phyloP scores from a whole-genome alignment of 768 basidiomycete genomes.

The Boletus patriciae region DNA sequence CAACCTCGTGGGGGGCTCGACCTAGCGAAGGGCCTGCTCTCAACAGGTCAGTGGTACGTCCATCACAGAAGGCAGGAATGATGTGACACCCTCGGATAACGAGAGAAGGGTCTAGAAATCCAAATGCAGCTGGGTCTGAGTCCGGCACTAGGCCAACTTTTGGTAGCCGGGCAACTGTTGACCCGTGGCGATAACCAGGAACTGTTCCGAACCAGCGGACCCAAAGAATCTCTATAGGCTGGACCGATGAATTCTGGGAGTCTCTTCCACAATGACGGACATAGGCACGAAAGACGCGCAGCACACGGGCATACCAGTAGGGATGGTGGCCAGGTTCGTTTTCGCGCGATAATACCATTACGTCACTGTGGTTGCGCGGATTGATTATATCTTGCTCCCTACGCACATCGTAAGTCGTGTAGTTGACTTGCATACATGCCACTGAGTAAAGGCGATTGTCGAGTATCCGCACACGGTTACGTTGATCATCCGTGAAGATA shows the following conservation, averaged over 20 bases:
- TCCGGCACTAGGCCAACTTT: slow-evolving; percentile 25
- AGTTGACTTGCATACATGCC: slow-evolving; percentile 28
- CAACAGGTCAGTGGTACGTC: slow-evolving; percentile 2
- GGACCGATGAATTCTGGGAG: background rate
- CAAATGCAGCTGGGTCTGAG: slow-evolving; percentile 26
- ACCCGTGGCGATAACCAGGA: slow-evolving; percentile 1
- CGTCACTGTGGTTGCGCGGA: slow-evolving; percentile 2
- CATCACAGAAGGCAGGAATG: slow-evolving; percentile 35
- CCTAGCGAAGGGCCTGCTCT: background rate
- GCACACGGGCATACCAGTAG: slow-evolving; percentile 6
- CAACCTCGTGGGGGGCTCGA: background rate
- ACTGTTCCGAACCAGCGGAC: slow-evolving; percentile 35
- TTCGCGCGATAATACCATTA: slow-evolving; percentile 26
- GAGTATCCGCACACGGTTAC: slow-evolving; percentile 12
- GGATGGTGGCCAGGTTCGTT: slow-evolving; percentile 19
- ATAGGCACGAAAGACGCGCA: slow-evolving; percentile 30
- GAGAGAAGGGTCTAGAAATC: slow-evolving; percentile 28
- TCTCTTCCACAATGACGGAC: slow-evolving; percentile 14
- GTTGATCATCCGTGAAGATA: slow-evolving; percentile 7
- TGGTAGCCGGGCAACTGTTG: slow-evolving; percentile 9
- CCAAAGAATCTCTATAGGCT: slow-evolving; percentile 34
- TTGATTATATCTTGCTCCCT: slow-evolving; percentile 25
- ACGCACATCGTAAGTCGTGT: slow-evolving; percentile 34
- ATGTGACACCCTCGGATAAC: slow-evolving; percentile 31
- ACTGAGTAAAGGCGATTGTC: slow-evolving; percentile 22